Evolutionary conservation across 306 rosid species (phyloP), one percentile per base, ranked within the genome.

Genomic region (Alnus glutinosa): DNA sequence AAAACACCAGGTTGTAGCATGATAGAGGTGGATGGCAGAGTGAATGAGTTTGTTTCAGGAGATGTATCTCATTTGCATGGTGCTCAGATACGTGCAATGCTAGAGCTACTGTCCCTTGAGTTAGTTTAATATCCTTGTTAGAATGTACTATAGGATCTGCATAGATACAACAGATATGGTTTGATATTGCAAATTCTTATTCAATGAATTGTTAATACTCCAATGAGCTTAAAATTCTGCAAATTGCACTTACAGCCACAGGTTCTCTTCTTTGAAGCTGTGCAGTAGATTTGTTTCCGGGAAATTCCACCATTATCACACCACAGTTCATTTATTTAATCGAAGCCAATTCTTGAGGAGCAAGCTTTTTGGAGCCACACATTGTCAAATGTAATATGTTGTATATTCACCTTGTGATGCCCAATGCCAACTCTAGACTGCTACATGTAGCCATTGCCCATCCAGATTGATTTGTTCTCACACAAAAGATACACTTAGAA

Each of bases 1-100:
- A 87, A 87, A 83, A 80, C 86, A 71, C 82, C 88, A 12, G 83
- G 88, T 12, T 85, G 82, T 68, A 82, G 90, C 42, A 77, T 63
- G 66, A 68, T 87, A 82, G 87, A 85, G 86, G 85, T 82, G 71
- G 88, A 77, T 64, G 87, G 85, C 61, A 84, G 74, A 75, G 77
- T 75, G 50, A 75, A 77, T 71, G 87, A 87, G 73, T 80, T 82
- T 82, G 83, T 84, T 74, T 80, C 88, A 37, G 87, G 85, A 71
- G 85, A 77, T 63, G 36, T 74, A 19, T 51, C 76, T 0, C 83
- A 85, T 78, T 79, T 78, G 18, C 70, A 67, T 18, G 44, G 9
- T 58, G 78, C 46, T 37, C 51, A 59, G 80, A 77, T 80, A 9
- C 39, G 71, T 66, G 34, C 75, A 44, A 71, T 80, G 71, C 70